Evolutionary conservation across 345 rosid species (phyloP), one percentile per base, ranked within the genome.

Genomic region (Psidium friedrichsthalianum): DNA sequence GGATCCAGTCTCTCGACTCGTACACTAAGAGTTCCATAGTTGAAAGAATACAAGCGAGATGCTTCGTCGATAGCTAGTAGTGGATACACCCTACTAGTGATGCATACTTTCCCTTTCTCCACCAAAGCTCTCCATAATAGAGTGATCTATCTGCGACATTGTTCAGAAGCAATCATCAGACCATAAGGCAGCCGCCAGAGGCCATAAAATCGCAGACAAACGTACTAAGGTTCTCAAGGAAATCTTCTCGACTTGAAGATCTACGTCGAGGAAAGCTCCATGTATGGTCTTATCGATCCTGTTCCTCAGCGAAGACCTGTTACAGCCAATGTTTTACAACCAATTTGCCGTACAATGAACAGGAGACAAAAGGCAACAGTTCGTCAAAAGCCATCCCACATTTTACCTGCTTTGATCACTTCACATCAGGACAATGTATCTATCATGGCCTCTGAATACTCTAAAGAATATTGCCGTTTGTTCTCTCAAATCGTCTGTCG

Each of bases 391-490:
- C 90, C 8, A 52, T 40, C 2, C 24, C 6, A 5, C 44, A 32
- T 64, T 32, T 64, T 64, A 84, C 94, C 93, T 92, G 90, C 92
- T 91, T 86, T 93, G 97, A 88, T 95, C 96, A 47, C 96, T 92
- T 84, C 98, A 96, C 90, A 94, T 89, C 27, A 95, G 89, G 76
- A 95, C 95, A 9, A 86, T 88, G 49, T 92, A 88, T 82, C 89
- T 88, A 83, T 76, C 49, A 15, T 56, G 56, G n/a, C 84, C 85
- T 89, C 90, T 92, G 88, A 94, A 96, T 25, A 96, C 89, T 61
- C 93, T 89, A 15, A 94, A 87, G 90, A 92, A 92, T 1, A 96
- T 93, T 0, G 94, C 93, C 9, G 96, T 94, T 61, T 86, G 89
- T 86, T 96, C 98, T 84, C 89, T 74, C 29, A 92, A 87, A 32